Evolutionary conservation across 257 asterid species (phyloP).

Genomic region (Penstemon newberryi): DNA sequence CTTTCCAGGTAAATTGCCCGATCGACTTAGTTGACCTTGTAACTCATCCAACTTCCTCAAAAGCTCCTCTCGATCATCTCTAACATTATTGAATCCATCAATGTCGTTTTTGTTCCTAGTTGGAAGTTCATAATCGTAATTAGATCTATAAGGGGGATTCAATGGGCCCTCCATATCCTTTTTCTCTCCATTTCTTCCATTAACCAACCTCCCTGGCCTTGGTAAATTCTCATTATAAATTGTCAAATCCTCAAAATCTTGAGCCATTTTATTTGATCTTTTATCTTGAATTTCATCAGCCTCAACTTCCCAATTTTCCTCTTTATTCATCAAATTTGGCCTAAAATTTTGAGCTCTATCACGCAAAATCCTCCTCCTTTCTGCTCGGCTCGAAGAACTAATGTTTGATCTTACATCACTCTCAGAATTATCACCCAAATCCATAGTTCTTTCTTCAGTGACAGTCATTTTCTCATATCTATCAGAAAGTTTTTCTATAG

Average conservation of each 20-base stretch:
- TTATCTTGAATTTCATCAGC: slow-evolving; percentile 30
- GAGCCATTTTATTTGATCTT: slow-evolving; percentile 27
- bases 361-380: slow-evolving; percentile 40
- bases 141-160: slow-evolving; percentile 32
- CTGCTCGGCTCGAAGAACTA: slow-evolving; percentile 54
- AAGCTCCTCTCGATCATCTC: slow-evolving; percentile 60
- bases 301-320: slow-evolving; percentile 34
- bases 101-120: slow-evolving; percentile 31
- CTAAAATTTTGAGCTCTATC: slow-evolving; percentile 41
- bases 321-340: slow-evolving; percentile 25
- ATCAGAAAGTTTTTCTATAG: slow-evolving; percentile 39
- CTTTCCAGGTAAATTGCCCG: slow-evolving; percentile 49
- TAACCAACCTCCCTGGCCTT: slow-evolving; percentile 24
- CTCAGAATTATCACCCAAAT: slow-evolving; percentile 49
- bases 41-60: slow-evolving; percentile 71
- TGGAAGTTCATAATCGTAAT: slow-evolving; percentile 37
- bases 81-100: slow-evolving; percentile 37
- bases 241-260: slow-evolving; percentile 31
- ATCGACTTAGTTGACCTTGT: slow-evolving; percentile 51
- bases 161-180: slow-evolving; percentile 39
- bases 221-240: slow-evolving; percentile 23
- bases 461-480: slow-evolving; percentile 41
- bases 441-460: slow-evolving; percentile 43
- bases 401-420: slow-evolving; percentile 54
- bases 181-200: slow-evolving; percentile 31